Evolutionary conservation across 495 filamentous ascomycete species (phyloP), one percentile per base, ranked within the genome.

Genomic region (Xylaria venustula): DNA sequence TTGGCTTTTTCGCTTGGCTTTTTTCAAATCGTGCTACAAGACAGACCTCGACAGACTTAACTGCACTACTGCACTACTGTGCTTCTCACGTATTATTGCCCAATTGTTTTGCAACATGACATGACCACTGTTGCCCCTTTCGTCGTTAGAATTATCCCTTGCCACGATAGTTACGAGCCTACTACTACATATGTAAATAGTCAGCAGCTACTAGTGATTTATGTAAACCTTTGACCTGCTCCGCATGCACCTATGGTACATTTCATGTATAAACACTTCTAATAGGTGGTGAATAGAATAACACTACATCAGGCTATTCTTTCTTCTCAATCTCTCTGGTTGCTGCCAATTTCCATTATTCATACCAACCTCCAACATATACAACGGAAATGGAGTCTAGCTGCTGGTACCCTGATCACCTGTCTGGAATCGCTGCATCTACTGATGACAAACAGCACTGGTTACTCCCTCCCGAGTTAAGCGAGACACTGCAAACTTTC

Each of bases 1-100:
- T 59, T 59, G 56, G 56, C 56, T 59, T 59, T 58, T 42, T 30
- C 36, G n/a, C 42, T 45, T 45, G 42, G 42, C 42, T 45, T 45
- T 45, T 45, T 22, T 11, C 17, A 4, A 45, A 45, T 23, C 5
- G 19, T 45, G 42, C 3, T 5, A n/a, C n/a, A n/a, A n/a, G n/a
- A n/a, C n/a, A n/a, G n/a, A n/a, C n/a, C n/a, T n/a, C n/a, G n/a
- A n/a, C n/a, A n/a, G n/a, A n/a, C n/a, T n/a, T n/a, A n/a, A n/a
- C n/a, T n/a, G n/a, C 30, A 34, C 30, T 34, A 5, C 5, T 11
- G 30, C 11, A 34, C 30, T 5, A 11, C 11, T 5, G 30, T 28
- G 30, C 6, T 12, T 37, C 34, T 26, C 34, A 26, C 22, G 51
- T 54, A 41, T 40, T 54, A 40, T 54, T 54, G 51, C 8, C 22